Evolutionary conservation across 2,329 filamentous ascomycete genomes (phyloP), one percentile per base, ranked within the genome.

Genomic region (Pseudogymnoascus sp.): DNA sequence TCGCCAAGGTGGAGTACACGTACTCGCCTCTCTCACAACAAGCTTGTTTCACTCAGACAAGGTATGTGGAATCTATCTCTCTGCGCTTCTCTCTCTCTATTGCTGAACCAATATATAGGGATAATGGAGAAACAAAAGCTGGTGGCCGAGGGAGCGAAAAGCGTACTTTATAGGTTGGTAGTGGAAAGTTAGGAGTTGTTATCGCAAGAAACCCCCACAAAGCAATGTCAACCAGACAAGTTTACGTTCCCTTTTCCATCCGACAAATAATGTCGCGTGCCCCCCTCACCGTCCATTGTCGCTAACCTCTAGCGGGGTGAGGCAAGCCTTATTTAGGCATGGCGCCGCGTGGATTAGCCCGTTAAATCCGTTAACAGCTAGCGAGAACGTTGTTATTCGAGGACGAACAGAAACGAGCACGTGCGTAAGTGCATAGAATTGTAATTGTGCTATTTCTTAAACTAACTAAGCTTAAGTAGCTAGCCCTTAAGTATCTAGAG

Each of bases 261-360:
- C 49, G 49, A 55, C 49, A 55, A 55, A 55, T 55, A 33, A 55
- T 55, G 49, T 55, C 49, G 49, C 49, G 49, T 55, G 49, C 49
- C 49, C 45, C 45, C 49, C 49, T 55, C 49, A 55, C 49, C 49
- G 49, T 55, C 5, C 49, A 55, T 33, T 52, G 49, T 55, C 49
- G 49, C 49, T 55, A 55, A 55, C n/a, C 9, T 55, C 12, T 55
- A 33, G 49, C 5, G 49, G 28, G 49, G 28, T 55, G 5, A 2
- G 7, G 7, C 3, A 3, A 16, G 49, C 28, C 49, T 55, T 33
- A 11, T 55, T 55, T 55, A 21, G 49, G 25, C n/a, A 55, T 55
- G 49, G 49, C 5, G 28, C 9, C 9, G 4, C 1, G 16, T 2
- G 18, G 49, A 55, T 55, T 55, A 33, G 25, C 49, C 49, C 49